Base-by-base conservation (phyloP, 176 grass and related monocot species). In the Oryza punctata region DNA sequence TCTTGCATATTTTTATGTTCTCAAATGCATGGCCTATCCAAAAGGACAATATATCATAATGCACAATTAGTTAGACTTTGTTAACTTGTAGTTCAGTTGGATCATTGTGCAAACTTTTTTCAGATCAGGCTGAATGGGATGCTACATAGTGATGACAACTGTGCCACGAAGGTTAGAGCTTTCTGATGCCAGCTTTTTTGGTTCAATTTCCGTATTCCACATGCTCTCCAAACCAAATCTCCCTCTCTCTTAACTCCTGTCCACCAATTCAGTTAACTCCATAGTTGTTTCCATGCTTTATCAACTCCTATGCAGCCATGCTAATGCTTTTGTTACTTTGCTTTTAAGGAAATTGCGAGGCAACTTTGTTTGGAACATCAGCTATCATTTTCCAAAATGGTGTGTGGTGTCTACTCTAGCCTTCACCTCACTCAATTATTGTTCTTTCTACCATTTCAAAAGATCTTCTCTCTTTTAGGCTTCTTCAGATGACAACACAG, bases 321-420 rank as follows among this genome's bases (percentile, higher is more conserved):
- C 67, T 84, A 24, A 68, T 61, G 21, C 40, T 71, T 41, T 57
- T 43, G 6, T 11, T 40, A 24, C 21, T 70, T 60, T 16, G 21
- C 10, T 74, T 85, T 83, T n/a, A 75, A 98, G 96, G 93, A 98
- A 95, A 98, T 98, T 88, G 93, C 91, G 35, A 95, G 93, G 76
- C 96, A 98, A 76, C 87, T 98, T 69, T 98, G 96, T 87, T 57
- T 93, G 77, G 91, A 91, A 67, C 91, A 98, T 84, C 87, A 90
- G 33, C 79, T 98, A 81, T 95, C 87, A 63, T 98, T 98, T 87
- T 98, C 93, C 43, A 98, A 93, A 93, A 95, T 91, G 91, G 96
- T 98, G 76, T 26, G 37, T 86, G 9, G 59, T 86, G 43, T 54
- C 68, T 85, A 78, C 32, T 68, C 68, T 85, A 77, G 57, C 69